Conservation (phyloP, 331 rosid genomes). For the Stylosanthes scabra region DNA sequence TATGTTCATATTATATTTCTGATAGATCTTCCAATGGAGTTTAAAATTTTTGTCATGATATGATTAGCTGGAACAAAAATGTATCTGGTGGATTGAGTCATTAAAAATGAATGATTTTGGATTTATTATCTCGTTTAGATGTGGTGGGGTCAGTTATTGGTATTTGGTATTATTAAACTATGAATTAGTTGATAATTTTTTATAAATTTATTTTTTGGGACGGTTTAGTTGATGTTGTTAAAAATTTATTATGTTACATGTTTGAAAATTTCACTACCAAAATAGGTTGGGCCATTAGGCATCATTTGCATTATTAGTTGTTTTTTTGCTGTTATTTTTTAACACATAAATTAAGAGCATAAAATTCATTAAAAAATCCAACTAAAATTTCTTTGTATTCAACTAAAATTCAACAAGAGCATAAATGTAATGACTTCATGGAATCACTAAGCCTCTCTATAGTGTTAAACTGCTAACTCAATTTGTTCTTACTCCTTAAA, state of each 20-base stretch:
- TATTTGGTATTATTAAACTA: neutral
- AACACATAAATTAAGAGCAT: too few relatives aligned
- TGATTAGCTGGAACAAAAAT: neutral
- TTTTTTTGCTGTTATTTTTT: too few relatives aligned
- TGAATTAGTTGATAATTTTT: too few relatives aligned
- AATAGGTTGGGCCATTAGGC: neutral
- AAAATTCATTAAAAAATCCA: too few relatives aligned
- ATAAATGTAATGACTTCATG: too few relatives aligned
- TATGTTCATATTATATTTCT: too few relatives aligned
- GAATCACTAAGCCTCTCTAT: too few relatives aligned
- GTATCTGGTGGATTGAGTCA: neutral
- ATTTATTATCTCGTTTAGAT: neutral
- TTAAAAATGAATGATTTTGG: neutral
- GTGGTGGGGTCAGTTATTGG: neutral
- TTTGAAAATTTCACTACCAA: neutral
- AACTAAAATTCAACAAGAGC: too few relatives aligned
- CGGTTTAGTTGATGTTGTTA: neutral
- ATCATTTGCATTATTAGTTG: neutral
- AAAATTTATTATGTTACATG: neutral
- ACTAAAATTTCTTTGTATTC: too few relatives aligned
- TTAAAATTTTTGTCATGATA: neutral
- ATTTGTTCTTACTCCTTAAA: conserved; percentile 25
- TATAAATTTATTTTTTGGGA: too few relatives aligned
- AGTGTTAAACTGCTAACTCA: too few relatives aligned
- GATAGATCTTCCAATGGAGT: neutral